phyloP scores from a whole-genome alignment of 331 rosid genomes.

The Cydonia oblonga region DNA sequence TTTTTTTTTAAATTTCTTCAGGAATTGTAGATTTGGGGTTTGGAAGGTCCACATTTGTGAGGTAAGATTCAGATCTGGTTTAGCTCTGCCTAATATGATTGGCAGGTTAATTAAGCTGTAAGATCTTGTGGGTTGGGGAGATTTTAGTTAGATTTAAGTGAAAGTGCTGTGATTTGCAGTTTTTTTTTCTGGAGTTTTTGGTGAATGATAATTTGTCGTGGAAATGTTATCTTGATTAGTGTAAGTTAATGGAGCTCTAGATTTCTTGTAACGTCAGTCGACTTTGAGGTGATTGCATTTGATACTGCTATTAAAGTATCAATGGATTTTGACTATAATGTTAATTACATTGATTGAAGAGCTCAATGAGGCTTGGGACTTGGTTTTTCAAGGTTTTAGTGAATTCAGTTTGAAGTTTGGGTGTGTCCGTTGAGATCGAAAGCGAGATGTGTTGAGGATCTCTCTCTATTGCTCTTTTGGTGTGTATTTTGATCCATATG shows the following conservation, averaged over 20 bases:
- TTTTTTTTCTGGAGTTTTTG: neutral
- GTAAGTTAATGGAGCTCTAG: neutral
- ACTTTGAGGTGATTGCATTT: neutral
- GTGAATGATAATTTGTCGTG: neutral
- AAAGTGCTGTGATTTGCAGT: neutral
- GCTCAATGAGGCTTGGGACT: neutral
- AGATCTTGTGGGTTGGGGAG: constrained; percentile 44
- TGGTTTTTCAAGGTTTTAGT: neutral
- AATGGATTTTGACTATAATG: neutral
- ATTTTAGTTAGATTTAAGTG: constrained; percentile 6
- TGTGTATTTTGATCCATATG: neutral
- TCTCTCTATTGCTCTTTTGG: neutral
- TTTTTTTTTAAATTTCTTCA: neutral
- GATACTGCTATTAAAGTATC: neutral
- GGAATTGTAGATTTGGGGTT: constrained; percentile 52
- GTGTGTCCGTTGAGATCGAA: neutral
- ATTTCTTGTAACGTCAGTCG: neutral
- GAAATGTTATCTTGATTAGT: neutral
- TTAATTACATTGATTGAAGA: neutral
- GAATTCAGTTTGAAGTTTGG: neutral
- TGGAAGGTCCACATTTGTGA: constrained; percentile 38
- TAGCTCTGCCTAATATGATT: neutral
- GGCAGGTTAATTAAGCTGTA: neutral
- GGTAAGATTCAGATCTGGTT: constrained; percentile 76
- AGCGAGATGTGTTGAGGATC: neutral